phyloP scores from a whole-genome alignment of 2,329 filamentous ascomycete species.

The Hortaea werneckii region DNA sequence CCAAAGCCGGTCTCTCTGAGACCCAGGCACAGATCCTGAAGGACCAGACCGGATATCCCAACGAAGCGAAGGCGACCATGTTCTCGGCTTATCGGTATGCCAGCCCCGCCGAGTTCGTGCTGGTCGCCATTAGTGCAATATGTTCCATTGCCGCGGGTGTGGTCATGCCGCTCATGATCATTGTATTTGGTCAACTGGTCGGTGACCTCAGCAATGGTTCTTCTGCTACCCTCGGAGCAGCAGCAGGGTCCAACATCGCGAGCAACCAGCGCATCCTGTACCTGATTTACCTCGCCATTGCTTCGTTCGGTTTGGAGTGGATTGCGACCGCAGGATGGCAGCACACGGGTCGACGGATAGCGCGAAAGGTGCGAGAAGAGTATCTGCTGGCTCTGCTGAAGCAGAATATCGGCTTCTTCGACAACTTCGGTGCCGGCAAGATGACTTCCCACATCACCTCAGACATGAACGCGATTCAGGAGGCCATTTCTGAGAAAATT shows the following conservation, averaged over 20 bases:
- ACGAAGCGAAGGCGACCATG: background rate
- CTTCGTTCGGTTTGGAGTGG: constrained; percentile 64
- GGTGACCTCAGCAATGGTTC: background rate
- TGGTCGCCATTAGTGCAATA: background rate
- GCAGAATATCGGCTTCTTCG: constrained; percentile 83
- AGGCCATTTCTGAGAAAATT: constrained; percentile 81
- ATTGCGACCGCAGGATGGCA: constrained; percentile 78
- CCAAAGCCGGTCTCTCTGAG: background rate
- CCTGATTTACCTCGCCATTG: constrained; percentile 73
- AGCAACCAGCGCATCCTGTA: constrained; percentile 47
- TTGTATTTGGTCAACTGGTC: background rate
- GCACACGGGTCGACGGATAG: constrained; percentile 39
- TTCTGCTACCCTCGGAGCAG: background rate
- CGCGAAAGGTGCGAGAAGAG: constrained; percentile 48
- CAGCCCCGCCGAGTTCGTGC: background rate
- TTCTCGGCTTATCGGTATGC: background rate
- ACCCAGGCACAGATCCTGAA: background rate
- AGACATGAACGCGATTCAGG: constrained; percentile 81
- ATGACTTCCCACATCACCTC: constrained; percentile 85
- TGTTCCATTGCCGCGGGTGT: background rate
- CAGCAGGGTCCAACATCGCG: background rate
- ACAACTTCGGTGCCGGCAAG: constrained; percentile 79
- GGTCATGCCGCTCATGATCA: background rate
- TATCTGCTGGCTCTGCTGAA: constrained; percentile 73
- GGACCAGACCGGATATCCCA: background rate